Evolutionary conservation across 495 filamentous ascomycete genomes (phyloP).

Genomic region (Neurospora discreta): DNA sequence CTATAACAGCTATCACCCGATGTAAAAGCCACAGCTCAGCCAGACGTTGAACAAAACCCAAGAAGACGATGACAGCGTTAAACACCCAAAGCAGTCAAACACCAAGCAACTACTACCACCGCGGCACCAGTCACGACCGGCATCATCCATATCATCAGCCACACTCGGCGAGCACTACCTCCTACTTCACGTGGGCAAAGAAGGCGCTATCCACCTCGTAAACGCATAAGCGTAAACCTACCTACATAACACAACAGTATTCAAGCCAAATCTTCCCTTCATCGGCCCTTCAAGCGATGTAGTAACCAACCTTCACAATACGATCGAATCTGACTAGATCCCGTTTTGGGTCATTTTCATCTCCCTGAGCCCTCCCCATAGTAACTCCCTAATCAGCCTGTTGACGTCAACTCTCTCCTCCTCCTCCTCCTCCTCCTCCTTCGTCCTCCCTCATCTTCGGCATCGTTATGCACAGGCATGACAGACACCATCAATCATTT

Average conservation of each 20-base stretch:
- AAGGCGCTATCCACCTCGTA: not conserved
- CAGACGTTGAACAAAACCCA: constrained; percentile 29
- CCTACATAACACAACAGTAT: not conserved
- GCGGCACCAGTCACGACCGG: constrained; percentile 32
- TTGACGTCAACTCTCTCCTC: not conserved
- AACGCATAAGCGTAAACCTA: no score
- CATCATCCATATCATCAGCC: not conserved
- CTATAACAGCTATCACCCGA: not conserved
- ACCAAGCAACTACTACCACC: not conserved
- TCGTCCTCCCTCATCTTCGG: not conserved
- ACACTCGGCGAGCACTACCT: not conserved
- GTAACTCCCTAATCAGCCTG: not conserved
- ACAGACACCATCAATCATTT: not conserved
- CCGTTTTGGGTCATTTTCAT: not conserved
- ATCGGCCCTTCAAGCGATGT: not conserved
- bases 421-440: not conserved
- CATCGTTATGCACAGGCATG: not conserved
- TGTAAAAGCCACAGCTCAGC: constrained; percentile 23
- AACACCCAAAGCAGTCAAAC: not conserved
- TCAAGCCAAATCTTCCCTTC: not conserved
- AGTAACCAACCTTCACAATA: not conserved
- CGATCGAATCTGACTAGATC: not conserved
- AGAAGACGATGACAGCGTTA: not conserved
- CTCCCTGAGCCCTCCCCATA: not conserved
- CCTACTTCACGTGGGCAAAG: not conserved